Base-by-base conservation (phyloP, 1,139 yeast genomes). In the Kurtzmaniella quercitrusa region DNA sequence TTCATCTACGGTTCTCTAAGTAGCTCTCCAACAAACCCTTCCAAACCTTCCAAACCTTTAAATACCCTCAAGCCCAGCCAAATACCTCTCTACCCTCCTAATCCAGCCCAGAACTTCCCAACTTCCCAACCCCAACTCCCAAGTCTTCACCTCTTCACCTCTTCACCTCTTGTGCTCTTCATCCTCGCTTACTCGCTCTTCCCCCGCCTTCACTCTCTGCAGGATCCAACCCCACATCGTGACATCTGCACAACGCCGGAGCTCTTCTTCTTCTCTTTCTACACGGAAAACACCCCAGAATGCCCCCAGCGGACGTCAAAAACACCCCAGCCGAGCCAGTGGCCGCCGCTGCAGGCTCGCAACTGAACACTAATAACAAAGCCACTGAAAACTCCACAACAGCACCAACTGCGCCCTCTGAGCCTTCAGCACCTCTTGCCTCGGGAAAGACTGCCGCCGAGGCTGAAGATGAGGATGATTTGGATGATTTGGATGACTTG, bases 401-500 rank as follows among this genome's bases (percentile, higher is more conserved):
- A 39, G 46, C 15, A 42, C 1, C 50, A 6, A 36, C 41, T 12
- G 41, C 40, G 23, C 11, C 33, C 42, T 12, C 41, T 15, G 9
- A 31, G 19, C 18, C 37, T 25, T 6, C 42, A 14, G 41, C 48
- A 14, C 40, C 47, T 9, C 34, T 46, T 14, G 21, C 31, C 31
- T 27, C 31, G 31, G 49, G 3, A 37, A 25, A 18, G 15, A 3
- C 36, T 11, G 27, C 27, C 3, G 15, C 27, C 10, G 19, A 19
- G 5, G 24, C 17, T 9, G 44, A 33, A 1, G 63, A 57, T 3
- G 77, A 73, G 16, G 88, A 81, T 46, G 86, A 82, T 44, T 70
- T 82, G 47, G 90, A 85, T 56, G 94, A 85, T 52, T 70, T 85
- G 52, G 94, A 85, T 52, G 91, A 83, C 53, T 71, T 82, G 47